Conservation (phyloP, 2,329 filamentous ascomycete genomes). For the Aspergillus fijiensis region DNA sequence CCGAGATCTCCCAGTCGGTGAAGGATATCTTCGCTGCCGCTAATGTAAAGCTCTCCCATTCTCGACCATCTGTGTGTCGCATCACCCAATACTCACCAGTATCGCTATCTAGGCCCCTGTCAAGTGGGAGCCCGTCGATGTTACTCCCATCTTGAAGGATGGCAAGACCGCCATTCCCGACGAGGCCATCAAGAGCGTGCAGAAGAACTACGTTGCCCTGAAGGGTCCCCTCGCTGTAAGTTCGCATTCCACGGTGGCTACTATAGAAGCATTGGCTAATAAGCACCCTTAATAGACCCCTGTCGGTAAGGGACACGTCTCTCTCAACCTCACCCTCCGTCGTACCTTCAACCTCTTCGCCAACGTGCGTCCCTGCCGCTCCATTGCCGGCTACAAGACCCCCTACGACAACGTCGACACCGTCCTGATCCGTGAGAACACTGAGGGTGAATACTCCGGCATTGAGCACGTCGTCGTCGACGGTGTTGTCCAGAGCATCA, state of each 20-base stretch:
- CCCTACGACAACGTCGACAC: slow-evolving; percentile 97
- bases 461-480: slow-evolving; percentile 98
- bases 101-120: slow-evolving; percentile 69
- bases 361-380: slow-evolving; percentile 97
- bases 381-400: slow-evolving; percentile 96
- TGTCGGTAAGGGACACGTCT: slow-evolving; percentile 98
- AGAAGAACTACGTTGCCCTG: slow-evolving; percentile 93
- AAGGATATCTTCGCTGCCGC: slow-evolving; percentile 98
- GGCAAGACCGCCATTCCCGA: slow-evolving; percentile 95
- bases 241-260: slow-evolving; percentile 18
- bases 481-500: slow-evolving; percentile 98
- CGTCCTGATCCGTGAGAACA: slow-evolving; percentile 98
- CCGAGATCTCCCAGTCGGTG: slow-evolving; percentile 95
- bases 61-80: slow-evolving; percentile 29
- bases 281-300: slow-evolving; percentile 64
- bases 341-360: slow-evolving; percentile 99
- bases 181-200: slow-evolving; percentile 87
- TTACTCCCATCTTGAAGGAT: slow-evolving; percentile 88
- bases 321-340: slow-evolving; percentile 95
- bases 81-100: not conserved
- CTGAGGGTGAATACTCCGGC: slow-evolving; percentile 98
- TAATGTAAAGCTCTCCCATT: slow-evolving; percentile 58
- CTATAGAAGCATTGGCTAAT: slow-evolving; percentile 26
- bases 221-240: slow-evolving; percentile 95
- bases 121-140: slow-evolving; percentile 96